A percentile compares a stretch with the other conserved stretches of the same genome.
These are phyloP conservation scores for Grosmannia huntii DNA, from an alignment of 2,329 filamentous ascomycete genomes.

Conservation along the genomic window DNA sequence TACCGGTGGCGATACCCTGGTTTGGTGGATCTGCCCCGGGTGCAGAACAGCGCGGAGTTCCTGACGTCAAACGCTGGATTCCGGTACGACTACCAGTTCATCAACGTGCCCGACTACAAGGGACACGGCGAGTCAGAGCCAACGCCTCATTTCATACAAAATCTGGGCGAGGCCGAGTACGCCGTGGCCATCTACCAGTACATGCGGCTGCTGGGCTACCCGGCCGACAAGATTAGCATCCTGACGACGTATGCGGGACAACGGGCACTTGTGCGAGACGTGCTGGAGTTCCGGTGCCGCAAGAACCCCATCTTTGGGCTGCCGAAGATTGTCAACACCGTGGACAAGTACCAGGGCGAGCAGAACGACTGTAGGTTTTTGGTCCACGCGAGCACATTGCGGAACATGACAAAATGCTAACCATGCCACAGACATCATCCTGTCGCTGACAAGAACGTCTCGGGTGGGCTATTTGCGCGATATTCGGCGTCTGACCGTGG, in stretches of 20 bases:
- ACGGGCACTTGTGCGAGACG: slow-evolving; percentile 74
- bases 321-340: slow-evolving; percentile 81
- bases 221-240: slow-evolving; percentile 71
- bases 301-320: slow-evolving; percentile 77
- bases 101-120: slow-evolving; percentile 89
- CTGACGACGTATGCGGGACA: slow-evolving; percentile 92
- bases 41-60: slow-evolving; percentile 59
- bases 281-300: slow-evolving; percentile 70
- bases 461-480: slow-evolving; percentile 87
- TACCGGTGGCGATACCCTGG: slow-evolving; percentile 88
- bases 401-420: neutral
- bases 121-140: slow-evolving; percentile 80
- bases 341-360: slow-evolving; percentile 98
- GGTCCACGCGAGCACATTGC: too few relatives aligned
- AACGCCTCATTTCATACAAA: slow-evolving; percentile 89
- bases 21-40: slow-evolving; percentile 65
- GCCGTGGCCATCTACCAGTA: slow-evolving; percentile 93
- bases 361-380: slow-evolving; percentile 83
- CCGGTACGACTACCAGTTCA: slow-evolving; percentile 90
- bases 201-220: slow-evolving; percentile 91
- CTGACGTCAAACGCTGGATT: slow-evolving; percentile 79
- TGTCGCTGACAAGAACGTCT: slow-evolving; percentile 81
- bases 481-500: slow-evolving; percentile 85
- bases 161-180: slow-evolving; percentile 93
- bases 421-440: slow-evolving; percentile 59